Evolutionary conservation across 441 rosid species (phyloP).

Genomic region (Francoa sonchifolia): DNA sequence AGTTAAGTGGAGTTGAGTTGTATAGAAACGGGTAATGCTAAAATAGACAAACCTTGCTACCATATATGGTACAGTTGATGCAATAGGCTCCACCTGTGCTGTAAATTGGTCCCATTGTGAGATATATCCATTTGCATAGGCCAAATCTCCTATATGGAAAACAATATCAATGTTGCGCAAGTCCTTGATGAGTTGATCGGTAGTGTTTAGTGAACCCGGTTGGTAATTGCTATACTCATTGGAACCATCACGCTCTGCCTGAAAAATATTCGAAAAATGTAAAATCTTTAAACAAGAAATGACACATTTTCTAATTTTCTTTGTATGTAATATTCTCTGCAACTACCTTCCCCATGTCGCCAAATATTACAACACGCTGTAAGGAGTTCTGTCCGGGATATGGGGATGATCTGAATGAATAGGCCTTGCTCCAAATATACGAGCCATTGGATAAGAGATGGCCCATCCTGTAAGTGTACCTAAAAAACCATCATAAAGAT

Average conservation of each 20-base stretch:
- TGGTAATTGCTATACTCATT: constrained; percentile 77
- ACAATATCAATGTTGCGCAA: constrained; percentile 54
- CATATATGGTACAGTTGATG: constrained; percentile 77
- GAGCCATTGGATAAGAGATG: constrained; percentile 46
- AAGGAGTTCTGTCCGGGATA: constrained; percentile 81
- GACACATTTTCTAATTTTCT: no score
- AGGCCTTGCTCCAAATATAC: constrained; percentile 52
- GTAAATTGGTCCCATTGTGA: constrained; percentile 99
- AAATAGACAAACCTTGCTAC: constrained; percentile 45
- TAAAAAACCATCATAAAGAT: constrained; percentile 15
- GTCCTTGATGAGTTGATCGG: constrained; percentile 70
- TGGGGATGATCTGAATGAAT: constrained; percentile 59
- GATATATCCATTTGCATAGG: constrained; percentile 78
- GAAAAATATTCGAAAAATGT: constrained; percentile 13
- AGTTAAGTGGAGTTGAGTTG: no score
- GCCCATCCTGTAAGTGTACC: constrained; percentile 66
- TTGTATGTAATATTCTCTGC: no score
- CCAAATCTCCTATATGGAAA: constrained; percentile 78
- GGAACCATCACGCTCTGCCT: constrained; percentile 93
- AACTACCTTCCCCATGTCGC: constrained; percentile 94
- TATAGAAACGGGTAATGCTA: not conserved
- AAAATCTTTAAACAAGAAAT: not conserved
- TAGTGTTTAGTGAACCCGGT: constrained; percentile 84
- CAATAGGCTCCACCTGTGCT: constrained; percentile 75
- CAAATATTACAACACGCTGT: constrained; percentile 67